Evolutionary conservation across 2,329 filamentous ascomycete genomes (phyloP).

Genomic region (Curvularia spicifera): DNA sequence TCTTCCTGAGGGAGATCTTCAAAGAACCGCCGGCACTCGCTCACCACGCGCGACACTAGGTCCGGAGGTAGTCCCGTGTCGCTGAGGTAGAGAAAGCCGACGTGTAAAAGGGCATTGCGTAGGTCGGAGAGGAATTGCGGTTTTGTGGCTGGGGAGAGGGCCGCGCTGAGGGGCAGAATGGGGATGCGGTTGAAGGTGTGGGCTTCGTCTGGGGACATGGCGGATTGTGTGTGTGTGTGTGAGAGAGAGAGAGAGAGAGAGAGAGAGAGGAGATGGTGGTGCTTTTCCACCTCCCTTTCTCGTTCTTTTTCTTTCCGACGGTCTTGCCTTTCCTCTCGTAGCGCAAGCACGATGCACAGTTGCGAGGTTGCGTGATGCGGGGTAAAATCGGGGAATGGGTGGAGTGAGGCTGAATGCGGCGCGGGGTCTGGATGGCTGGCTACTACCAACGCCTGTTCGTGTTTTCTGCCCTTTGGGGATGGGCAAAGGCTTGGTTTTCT

Average conservation of each 20-base stretch:
- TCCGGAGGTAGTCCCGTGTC: slow-evolving; percentile 68
- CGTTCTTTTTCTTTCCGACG: neutral
- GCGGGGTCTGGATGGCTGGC: no score
- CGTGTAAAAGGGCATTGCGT: slow-evolving; percentile 77
- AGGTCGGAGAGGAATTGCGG: slow-evolving; percentile 73
- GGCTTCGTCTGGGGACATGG: neutral
- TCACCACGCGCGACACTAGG: slow-evolving; percentile 69
- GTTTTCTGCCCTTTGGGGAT: neutral
- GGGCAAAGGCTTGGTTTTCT: no score
- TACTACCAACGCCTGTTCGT: neutral
- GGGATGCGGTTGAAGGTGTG: slow-evolving; percentile 74
- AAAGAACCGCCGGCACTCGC: slow-evolving; percentile 76
- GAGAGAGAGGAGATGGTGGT: neutral
- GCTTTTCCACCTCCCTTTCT: neutral
- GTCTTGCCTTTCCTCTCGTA: neutral
- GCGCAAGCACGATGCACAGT: neutral
- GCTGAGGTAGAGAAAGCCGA: slow-evolving; percentile 86
- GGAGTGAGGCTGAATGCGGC: neutral
- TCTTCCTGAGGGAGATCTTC: slow-evolving; percentile 72
- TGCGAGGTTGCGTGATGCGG: slow-evolving; percentile 5
- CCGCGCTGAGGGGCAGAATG: slow-evolving; percentile 75
- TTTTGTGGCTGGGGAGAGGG: slow-evolving; percentile 72
- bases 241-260: no score
- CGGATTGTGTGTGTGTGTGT: no score
- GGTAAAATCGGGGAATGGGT: neutral